Evolutionary conservation across 2,329 filamentous ascomycete species (phyloP).

Genomic region (Fusarium continuum): DNA sequence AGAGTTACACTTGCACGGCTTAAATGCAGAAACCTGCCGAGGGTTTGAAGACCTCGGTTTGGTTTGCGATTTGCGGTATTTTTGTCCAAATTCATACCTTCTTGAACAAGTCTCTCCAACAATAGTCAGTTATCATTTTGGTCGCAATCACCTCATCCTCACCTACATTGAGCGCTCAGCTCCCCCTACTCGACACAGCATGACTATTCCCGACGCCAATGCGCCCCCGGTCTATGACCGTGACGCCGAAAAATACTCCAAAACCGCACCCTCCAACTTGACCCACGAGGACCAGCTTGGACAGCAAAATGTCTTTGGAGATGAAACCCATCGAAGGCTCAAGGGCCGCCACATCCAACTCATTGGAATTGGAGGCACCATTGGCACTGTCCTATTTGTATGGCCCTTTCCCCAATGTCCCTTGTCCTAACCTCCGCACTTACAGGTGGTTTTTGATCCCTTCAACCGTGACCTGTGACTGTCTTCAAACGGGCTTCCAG

Average conservation of each 20-base stretch:
- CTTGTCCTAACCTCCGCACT: neutral
- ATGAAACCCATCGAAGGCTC: conserved; percentile 59
- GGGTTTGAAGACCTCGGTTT: conserved; percentile 4
- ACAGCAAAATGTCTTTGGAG: conserved; percentile 6
- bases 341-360: conserved; percentile 67
- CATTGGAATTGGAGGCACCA: conserved; percentile 71
- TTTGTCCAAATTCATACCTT: neutral
- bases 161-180: neutral
- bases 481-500: neutral
- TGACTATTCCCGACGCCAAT: conserved; percentile 35
- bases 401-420: conserved; percentile 16
- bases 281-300: conserved; percentile 1
- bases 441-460: neutral
- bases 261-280: neutral
- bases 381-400: conserved; percentile 69
- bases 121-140: neutral
- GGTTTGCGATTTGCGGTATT: conserved; percentile 20
- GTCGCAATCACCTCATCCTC: neutral
- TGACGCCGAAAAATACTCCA: conserved; percentile 36
- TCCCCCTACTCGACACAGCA: conserved; percentile 25
- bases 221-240: conserved; percentile 36
- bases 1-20: conserved; percentile 4
- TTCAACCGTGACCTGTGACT: neutral
- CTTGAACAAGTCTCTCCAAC: neutral
- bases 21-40: neutral